phyloP scores from a whole-genome alignment of 2,329 filamentous ascomycete species.

The Fusarium graminum region DNA sequence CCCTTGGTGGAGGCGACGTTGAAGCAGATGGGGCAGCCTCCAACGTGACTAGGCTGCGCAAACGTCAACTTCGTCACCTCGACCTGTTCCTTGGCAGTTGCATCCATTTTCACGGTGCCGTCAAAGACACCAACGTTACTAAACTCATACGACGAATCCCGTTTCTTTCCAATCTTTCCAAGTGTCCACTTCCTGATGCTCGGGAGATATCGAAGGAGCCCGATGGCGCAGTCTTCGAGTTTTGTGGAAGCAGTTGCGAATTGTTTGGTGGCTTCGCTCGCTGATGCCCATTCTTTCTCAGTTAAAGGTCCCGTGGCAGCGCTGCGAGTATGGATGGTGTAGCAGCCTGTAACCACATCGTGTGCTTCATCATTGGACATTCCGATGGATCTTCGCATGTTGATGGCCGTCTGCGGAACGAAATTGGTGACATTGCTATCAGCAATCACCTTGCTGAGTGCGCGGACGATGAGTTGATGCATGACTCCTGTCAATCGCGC shows the following conservation, averaged over 20 bases:
- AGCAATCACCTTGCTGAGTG: constrained; percentile 36
- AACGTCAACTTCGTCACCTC: constrained; percentile 43
- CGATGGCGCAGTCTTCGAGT: constrained; percentile 41
- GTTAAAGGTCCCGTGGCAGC: constrained; percentile 22
- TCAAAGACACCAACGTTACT: constrained; percentile 45
- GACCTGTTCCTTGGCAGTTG: neutral
- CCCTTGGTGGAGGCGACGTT: constrained; percentile 41
- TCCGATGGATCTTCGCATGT: constrained; percentile 43
- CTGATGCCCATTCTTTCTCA: constrained; percentile 40
- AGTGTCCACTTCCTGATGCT: constrained; percentile 45
- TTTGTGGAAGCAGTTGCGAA: constrained; percentile 28
- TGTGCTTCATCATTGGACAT: constrained; percentile 37
- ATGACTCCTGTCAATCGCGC: constrained; percentile 42
- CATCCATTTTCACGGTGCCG: neutral
- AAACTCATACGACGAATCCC: constrained; percentile 44
- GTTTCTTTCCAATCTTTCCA: constrained; percentile 35
- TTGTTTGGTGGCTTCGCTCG: constrained; percentile 22
- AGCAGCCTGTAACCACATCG: constrained; percentile 35
- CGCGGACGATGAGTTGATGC: constrained; percentile 41
- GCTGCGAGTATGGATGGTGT: constrained; percentile 24
- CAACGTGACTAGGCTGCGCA: constrained; percentile 42
- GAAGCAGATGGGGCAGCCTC: constrained; percentile 39
- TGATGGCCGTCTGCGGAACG: constrained; percentile 43
- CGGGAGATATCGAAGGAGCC: constrained; percentile 39
- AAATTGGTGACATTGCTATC: constrained; percentile 43